A percentile compares a stretch with the other conserved stretches of the same genome.
phyloP scores from a whole-genome alignment of 805 yeast genomes.

The Clavispora phyllophila region DNA sequence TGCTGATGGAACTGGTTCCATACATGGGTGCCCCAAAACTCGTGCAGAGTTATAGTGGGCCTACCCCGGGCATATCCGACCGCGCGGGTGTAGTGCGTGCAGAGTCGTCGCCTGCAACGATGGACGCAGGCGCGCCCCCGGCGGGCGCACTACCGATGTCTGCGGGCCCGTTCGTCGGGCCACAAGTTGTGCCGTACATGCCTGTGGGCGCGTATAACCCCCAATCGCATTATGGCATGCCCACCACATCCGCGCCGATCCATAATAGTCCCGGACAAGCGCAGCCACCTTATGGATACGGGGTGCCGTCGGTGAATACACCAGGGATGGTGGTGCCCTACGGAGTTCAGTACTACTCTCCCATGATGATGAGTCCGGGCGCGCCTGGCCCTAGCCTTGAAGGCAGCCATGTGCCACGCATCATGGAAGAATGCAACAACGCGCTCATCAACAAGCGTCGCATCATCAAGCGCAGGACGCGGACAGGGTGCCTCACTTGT shows the following conservation, averaged over 20 bases:
- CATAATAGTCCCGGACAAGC: neutral
- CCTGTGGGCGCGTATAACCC: neutral
- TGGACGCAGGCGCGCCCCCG: neutral
- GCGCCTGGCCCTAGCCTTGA: neutral
- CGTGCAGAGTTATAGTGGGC: neutral
- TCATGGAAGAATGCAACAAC: conserved; percentile 19
- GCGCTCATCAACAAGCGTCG: conserved; percentile 34
- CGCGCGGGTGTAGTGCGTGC: neutral
- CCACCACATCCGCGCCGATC: neutral
- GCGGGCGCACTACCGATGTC: conserved; percentile 1
- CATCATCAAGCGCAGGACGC: conserved; percentile 54
- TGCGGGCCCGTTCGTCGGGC: neutral
- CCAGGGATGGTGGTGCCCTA: neutral
- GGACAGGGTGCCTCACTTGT: conserved; percentile 75
- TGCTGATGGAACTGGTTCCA: neutral
- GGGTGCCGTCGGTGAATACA: neutral
- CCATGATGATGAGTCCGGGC: conserved; percentile 1
- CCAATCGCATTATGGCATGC: neutral
- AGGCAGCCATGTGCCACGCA: neutral
- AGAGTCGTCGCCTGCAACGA: neutral
- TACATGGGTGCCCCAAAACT: neutral
- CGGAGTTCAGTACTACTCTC: conserved; percentile 1
- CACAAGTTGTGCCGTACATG: neutral
- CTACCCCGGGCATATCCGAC: neutral
- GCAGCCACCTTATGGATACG: neutral